Evolutionary conservation across 257 asterid genomes (phyloP).

Genomic region (Primulina eburnea): DNA sequence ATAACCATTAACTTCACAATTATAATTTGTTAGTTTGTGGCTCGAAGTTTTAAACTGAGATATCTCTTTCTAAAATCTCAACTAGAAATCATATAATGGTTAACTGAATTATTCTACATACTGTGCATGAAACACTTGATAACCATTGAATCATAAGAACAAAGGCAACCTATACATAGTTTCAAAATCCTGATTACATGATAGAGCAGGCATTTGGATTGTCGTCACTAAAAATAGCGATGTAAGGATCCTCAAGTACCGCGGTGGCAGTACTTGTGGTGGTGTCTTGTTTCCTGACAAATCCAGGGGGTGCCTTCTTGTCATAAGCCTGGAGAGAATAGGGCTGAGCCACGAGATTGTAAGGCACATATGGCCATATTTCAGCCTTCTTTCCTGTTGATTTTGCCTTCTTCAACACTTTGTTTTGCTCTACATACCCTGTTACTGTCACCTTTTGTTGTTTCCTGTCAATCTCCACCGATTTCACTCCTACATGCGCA

Average conservation of each 20-base stretch:
- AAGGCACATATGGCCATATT: slow-evolving; percentile 89
- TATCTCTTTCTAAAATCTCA: neutral
- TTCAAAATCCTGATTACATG: slow-evolving; percentile 37
- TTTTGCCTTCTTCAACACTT: slow-evolving; percentile 73
- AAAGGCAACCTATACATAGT: neutral
- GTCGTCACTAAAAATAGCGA: slow-evolving; percentile 72
- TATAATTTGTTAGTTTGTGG: no score
- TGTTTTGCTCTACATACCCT: slow-evolving; percentile 61
- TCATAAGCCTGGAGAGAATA: slow-evolving; percentile 69
- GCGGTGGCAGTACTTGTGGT: slow-evolving; percentile 29
- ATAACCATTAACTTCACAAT: no score
- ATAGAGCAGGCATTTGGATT: slow-evolving; percentile 83
- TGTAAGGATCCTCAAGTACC: slow-evolving; percentile 63
- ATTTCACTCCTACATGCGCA: slow-evolving; percentile 55
- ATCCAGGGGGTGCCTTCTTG: slow-evolving; percentile 88
- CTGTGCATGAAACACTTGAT: no score
- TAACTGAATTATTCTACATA: no score
- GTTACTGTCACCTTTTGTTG: slow-evolving; percentile 81
- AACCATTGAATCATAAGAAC: neutral
- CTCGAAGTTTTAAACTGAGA: neutral
- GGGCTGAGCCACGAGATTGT: slow-evolving; percentile 84
- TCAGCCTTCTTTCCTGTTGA: slow-evolving; percentile 85
- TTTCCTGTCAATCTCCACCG: slow-evolving; percentile 75
- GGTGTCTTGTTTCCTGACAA: slow-evolving; percentile 56
- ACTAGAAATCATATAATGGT: slow-evolving; percentile 11